Conservation (phyloP, 1,284 basidiomycete genomes). For the Ganoderma lingzhi region DNA sequence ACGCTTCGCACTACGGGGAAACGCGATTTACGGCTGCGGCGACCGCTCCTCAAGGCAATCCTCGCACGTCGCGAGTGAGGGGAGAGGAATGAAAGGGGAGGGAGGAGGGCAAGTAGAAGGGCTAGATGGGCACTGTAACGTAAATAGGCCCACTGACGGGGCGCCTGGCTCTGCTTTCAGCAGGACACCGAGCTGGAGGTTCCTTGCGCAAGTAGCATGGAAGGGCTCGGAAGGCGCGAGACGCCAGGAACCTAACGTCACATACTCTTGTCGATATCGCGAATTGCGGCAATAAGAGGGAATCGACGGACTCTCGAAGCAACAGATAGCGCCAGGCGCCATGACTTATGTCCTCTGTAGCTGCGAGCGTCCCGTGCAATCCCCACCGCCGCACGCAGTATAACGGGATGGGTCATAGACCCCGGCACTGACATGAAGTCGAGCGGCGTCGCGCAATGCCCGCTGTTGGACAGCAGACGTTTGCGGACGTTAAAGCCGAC, state of each 20-base stretch:
- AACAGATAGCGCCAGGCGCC: slow-evolving; percentile 17
- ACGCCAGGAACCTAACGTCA: slow-evolving; percentile 25
- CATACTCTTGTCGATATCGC: slow-evolving; percentile 22
- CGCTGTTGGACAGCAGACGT: neutral
- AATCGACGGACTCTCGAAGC: slow-evolving; percentile 28
- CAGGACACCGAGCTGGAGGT: slow-evolving; percentile 10
- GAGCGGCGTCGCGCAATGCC: slow-evolving; percentile 14
- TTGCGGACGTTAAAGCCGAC: slow-evolving; percentile 4
- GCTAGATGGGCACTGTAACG: slow-evolving; percentile 10
- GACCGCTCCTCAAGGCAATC: neutral
- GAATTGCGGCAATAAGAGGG: slow-evolving; percentile 14
- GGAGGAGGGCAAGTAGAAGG: slow-evolving; percentile 12
- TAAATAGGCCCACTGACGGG: slow-evolving; percentile 27
- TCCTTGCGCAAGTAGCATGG: slow-evolving; percentile 16
- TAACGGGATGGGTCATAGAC: neutral
- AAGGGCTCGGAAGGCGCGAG: slow-evolving; percentile 12
- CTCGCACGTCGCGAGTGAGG: neutral
- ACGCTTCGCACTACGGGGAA: neutral
- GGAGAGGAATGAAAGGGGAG: slow-evolving; percentile 12
- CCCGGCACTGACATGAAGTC: slow-evolving; percentile 8
- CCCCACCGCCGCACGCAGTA: slow-evolving; percentile 14
- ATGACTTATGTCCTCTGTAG: slow-evolving; percentile 29
- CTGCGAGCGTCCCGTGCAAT: slow-evolving; percentile 31
- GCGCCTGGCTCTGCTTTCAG: slow-evolving; percentile 17
- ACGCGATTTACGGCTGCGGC: neutral